A percentile compares a stretch with the other conserved stretches of the same genome.
Conservation (phyloP, 768 basidiomycete genomes). For the Phanerochaete sordida region DNA sequence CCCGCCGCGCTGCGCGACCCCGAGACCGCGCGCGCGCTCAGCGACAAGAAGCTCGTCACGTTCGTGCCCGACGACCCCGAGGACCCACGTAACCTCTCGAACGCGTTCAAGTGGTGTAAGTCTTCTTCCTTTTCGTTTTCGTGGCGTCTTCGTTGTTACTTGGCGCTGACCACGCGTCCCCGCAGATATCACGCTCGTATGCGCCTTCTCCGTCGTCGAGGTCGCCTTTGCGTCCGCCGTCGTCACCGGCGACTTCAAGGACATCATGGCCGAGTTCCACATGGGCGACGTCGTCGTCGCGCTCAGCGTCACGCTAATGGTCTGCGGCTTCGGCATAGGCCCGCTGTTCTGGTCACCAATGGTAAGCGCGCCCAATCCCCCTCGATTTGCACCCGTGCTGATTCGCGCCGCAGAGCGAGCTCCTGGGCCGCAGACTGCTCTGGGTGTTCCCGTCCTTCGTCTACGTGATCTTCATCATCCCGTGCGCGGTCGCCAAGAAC, state of each 20-base stretch:
- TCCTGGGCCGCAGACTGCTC: slow-evolving; percentile 34
- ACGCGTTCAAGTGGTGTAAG: slow-evolving; percentile 32
- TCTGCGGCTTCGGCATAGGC: slow-evolving; percentile 32
- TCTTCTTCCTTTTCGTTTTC: background rate
- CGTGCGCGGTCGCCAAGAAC: slow-evolving; percentile 36
- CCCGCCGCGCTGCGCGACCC: slow-evolving; percentile 25
- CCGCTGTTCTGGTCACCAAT: slow-evolving; percentile 28
- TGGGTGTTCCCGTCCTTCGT: slow-evolving; percentile 36
- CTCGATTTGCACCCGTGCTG: slow-evolving; percentile 9
- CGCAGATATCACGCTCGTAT: slow-evolving; percentile 28
- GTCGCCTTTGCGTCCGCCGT: slow-evolving; percentile 36
- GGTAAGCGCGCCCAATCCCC: slow-evolving; percentile 3
- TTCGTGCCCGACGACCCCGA: slow-evolving; percentile 35
- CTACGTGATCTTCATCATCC: slow-evolving; percentile 41
- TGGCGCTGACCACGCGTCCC: background rate
- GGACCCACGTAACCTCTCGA: slow-evolving; percentile 38
- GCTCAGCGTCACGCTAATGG: slow-evolving; percentile 34
- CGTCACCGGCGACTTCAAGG: slow-evolving; percentile 34
- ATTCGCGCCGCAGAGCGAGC: slow-evolving; percentile 29
- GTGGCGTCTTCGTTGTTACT: background rate
- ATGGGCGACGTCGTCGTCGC: slow-evolving; percentile 30
- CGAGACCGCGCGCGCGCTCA: slow-evolving; percentile 32
- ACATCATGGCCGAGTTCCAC: slow-evolving; percentile 29
- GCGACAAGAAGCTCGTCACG: slow-evolving; percentile 31
- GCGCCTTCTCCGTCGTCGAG: slow-evolving; percentile 30